phyloP scores from a whole-genome alignment of 2,329 filamentous ascomycete species.

The Nemania bipapillata region DNA sequence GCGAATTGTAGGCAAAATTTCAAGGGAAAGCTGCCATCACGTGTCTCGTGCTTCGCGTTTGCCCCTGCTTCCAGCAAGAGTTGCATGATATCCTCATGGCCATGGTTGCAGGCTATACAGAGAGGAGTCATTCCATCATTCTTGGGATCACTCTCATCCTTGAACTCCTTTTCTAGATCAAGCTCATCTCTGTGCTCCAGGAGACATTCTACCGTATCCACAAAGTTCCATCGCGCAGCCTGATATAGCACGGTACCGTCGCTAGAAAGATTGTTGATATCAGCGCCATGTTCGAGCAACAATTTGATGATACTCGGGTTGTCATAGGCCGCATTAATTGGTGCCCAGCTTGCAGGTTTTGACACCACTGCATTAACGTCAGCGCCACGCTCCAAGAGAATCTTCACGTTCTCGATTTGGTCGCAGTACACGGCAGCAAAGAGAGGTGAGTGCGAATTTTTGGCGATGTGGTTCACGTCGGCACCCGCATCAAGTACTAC shows the following conservation, averaged over 20 bases:
- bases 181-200: not conserved
- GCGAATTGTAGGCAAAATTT: not conserved
- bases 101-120: constrained; percentile 5
- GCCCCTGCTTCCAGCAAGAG: constrained; percentile 17
- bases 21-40: constrained; percentile 1
- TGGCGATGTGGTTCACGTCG: constrained; percentile 8
- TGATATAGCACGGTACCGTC: not conserved
- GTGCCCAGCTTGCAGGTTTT: not conserved
- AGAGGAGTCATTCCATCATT: constrained; percentile 7
- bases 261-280: not conserved
- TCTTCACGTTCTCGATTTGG: not conserved
- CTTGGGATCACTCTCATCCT: not conserved
- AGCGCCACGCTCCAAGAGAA: not conserved
- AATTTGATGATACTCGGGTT: not conserved
- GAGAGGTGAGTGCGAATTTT: not conserved
- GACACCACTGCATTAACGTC: not conserved
- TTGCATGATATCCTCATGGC: not conserved
- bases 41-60: not conserved
- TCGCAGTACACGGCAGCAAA: not conserved
- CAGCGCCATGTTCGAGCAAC: not conserved
- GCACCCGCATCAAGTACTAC: not conserved
- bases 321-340: constrained; percentile 15
- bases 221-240: not conserved
- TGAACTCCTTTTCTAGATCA: constrained; percentile 1
- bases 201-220: not conserved